These are phyloP conservation scores for Lathyrus oleraceus DNA, from an alignment of 306 rosid species.

Conservation along the genomic window DNA sequence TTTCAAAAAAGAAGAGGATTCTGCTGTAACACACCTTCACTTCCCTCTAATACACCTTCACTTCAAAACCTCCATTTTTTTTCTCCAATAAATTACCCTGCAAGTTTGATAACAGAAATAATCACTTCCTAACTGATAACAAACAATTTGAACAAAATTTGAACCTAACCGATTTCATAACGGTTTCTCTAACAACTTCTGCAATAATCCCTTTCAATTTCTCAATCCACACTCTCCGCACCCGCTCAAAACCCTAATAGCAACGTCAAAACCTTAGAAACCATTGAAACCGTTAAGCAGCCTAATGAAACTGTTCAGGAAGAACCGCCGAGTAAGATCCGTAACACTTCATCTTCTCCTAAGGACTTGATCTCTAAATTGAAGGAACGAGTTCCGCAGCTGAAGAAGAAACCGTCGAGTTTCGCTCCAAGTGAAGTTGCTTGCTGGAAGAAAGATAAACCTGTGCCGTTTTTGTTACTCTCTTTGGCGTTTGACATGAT, in stretches of 20 bases:
- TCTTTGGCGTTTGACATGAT: slow-evolving; percentile 74
- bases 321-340: slow-evolving; percentile 31
- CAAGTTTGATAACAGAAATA: too few species aligned
- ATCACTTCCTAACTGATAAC: too few species aligned
- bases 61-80: too few species aligned
- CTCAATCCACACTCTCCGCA: slow-evolving; percentile 6
- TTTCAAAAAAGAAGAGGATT: too few species aligned
- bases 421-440: slow-evolving; percentile 53
- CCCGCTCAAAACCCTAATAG: slow-evolving; percentile 43
- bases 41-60: too few species aligned
- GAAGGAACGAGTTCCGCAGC: slow-evolving; percentile 45
- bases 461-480: too few species aligned
- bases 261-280: slow-evolving; percentile 30
- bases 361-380: slow-evolving; percentile 45
- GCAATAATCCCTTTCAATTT: too few species aligned
- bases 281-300: background rate
- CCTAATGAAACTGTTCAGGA: background rate
- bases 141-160: too few species aligned
- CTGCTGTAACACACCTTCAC: too few species aligned
- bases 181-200: too few species aligned
- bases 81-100: too few species aligned
- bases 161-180: too few species aligned
- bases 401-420: slow-evolving; percentile 65
- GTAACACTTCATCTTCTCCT: slow-evolving; percentile 2
- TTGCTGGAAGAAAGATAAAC: slow-evolving; percentile 69